Evolutionary conservation across 129 eudicot genomes (phyloP).

Genomic region (Chrysanthemum makinoi): DNA sequence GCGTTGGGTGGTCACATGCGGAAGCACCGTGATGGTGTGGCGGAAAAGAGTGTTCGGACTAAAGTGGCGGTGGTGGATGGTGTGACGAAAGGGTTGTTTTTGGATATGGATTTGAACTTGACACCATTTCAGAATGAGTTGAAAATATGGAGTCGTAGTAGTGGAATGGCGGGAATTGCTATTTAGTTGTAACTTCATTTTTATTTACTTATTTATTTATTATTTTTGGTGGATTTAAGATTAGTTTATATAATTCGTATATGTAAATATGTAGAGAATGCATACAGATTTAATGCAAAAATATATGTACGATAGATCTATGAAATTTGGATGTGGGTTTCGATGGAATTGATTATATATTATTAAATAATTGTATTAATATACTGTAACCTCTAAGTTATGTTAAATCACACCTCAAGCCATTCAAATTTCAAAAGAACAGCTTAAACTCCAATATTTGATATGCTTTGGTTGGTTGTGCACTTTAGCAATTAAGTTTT

Average conservation of each 20-base stretch:
- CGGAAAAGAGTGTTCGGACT: slow-evolving; percentile 8
- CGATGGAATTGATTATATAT: too few species aligned
- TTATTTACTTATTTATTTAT: background rate
- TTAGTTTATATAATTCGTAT: background rate
- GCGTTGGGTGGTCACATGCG: slow-evolving; percentile 78
- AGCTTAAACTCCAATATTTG: too few species aligned
- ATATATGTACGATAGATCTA: too few species aligned
- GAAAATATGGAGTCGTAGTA: slow-evolving; percentile 25
- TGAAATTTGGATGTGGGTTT: too few species aligned
- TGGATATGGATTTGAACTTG: slow-evolving; percentile 45
- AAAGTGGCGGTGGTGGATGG: slow-evolving; percentile 25
- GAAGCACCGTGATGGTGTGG: slow-evolving; percentile 41
- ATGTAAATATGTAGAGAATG: slow-evolving; percentile 7
- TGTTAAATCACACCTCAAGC: too few species aligned
- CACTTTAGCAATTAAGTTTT: too few species aligned
- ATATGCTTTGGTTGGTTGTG: too few species aligned
- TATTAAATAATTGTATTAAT: too few species aligned
- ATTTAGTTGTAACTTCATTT: background rate
- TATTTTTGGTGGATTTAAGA: background rate
- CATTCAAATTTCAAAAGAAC: too few species aligned
- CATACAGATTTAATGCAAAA: background rate
- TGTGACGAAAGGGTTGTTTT: slow-evolving; percentile 23
- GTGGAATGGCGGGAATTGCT: slow-evolving; percentile 30
- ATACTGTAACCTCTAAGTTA: too few species aligned
- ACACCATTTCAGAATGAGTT: slow-evolving; percentile 40